These are phyloP conservation scores for Verticillium dahliae DNA, from an alignment of 2,329 filamentous ascomycete genomes.

Conservation along the genomic window DNA sequence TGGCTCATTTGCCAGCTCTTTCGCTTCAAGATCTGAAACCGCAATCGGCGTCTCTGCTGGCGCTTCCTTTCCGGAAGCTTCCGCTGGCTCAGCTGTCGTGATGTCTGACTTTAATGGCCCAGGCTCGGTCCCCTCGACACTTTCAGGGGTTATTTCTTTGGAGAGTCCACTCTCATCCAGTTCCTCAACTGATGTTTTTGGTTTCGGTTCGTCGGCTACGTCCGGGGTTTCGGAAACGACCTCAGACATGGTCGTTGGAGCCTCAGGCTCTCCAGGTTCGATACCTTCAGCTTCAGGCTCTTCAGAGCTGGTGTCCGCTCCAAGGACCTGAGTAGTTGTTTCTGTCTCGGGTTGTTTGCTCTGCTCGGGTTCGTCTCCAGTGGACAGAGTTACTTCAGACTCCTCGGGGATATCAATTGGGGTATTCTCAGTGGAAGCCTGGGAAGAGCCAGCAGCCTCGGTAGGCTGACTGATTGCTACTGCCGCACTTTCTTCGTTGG, in stretches of 20 bases:
- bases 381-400: neutral
- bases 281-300: conserved; percentile 2
- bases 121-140: neutral
- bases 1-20: neutral
- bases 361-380: neutral
- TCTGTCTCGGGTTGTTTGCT: neutral
- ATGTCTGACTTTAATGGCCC: neutral
- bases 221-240: neutral
- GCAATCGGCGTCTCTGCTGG: neutral
- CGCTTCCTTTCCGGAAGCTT: neutral
- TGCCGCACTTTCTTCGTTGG: neutral
- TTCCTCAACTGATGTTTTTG: neutral
- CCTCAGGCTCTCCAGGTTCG: neutral
- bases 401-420: neutral
- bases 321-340: neutral
- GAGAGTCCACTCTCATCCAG: neutral
- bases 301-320: neutral
- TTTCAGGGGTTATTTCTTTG: neutral
- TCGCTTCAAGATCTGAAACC: neutral
- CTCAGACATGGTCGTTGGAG: neutral
- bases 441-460: neutral
- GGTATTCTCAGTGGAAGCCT: neutral
- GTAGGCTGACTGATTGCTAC: too few species aligned
- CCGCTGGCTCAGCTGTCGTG: neutral
- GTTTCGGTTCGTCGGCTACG: neutral